These are phyloP conservation scores for Sugiyamaella qingdaonensis DNA, from an alignment of 805 yeast species.

Conservation along the genomic window DNA sequence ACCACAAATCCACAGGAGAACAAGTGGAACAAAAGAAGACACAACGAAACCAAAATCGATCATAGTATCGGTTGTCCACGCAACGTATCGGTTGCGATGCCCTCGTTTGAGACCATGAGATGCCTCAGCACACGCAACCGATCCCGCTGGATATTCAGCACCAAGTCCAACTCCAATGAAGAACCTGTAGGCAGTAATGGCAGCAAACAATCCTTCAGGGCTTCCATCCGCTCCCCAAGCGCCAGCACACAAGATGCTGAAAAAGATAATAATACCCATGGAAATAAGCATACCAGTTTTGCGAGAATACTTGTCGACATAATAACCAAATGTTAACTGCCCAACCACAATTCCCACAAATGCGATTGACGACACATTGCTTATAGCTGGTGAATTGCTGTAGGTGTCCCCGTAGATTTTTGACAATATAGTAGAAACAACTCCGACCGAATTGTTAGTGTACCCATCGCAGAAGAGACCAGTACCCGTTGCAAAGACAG, in stretches of 20 bases:
- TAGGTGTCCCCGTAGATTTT: conserved; percentile 61
- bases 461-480: conserved; percentile 92
- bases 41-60: conserved; percentile 83
- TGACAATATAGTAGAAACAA: conserved; percentile 67
- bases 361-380: conserved; percentile 79
- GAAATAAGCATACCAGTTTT: conserved; percentile 78
- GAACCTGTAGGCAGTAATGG: conserved; percentile 76
- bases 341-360: conserved; percentile 91
- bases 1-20: conserved; percentile 75
- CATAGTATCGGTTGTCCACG: conserved; percentile 82
- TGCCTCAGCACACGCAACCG: conserved; percentile 89
- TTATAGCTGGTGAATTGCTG: conserved; percentile 59
- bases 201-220: conserved; percentile 70
- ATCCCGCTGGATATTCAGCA: conserved; percentile 92
- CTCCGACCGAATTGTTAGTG: conserved; percentile 73
- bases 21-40: conserved; percentile 78
- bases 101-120: conserved; percentile 74
- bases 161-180: conserved; percentile 89
- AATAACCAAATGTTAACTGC: conserved; percentile 70
- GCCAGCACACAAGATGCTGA: conserved; percentile 74
- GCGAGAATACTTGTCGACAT: conserved; percentile 75
- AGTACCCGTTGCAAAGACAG: conserved; percentile 80
- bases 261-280: conserved; percentile 67
- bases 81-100: conserved; percentile 78
- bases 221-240: conserved; percentile 72